phyloP scores from a whole-genome alignment of 164 flowering plant genomes.

The Tetracentron sinense region DNA sequence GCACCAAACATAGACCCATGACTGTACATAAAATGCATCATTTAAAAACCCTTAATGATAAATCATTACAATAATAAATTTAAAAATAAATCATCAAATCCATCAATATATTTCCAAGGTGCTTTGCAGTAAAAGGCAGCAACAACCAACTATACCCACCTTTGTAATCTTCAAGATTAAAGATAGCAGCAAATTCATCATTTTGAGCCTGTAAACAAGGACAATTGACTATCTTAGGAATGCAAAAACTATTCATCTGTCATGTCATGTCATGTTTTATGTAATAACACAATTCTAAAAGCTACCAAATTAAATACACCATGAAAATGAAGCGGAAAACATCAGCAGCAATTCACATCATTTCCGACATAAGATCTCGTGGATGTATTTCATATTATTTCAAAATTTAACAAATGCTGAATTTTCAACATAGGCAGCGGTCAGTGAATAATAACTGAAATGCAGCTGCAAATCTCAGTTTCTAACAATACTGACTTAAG shows the following conservation, averaged over 20 bases:
- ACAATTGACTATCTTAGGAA: background rate
- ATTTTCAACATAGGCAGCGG: no score
- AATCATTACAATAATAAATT: background rate
- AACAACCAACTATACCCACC: constrained; percentile 35
- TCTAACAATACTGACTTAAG: no score
- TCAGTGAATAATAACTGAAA: no score
- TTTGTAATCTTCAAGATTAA: constrained; percentile 92
- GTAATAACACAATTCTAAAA: background rate
- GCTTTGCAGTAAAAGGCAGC: background rate
- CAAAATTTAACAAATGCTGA: no score
- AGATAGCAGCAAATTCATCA: constrained; percentile 72
- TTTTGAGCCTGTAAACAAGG: constrained; percentile 71
- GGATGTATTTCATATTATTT: no score
- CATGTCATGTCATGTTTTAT: background rate
- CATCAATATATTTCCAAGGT: background rate
- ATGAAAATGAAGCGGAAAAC: no score
- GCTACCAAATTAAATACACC: background rate
- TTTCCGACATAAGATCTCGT: no score
- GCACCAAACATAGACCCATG: background rate
- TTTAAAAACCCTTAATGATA: no score
- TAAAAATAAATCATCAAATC: background rate
- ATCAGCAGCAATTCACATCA: background rate
- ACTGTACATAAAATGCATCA: background rate
- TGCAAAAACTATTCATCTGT: background rate
- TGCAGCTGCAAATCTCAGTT: no score